Conservation (phyloP, 2,329 filamentous ascomycete genomes). For the Magnaporthiopsis incrustans region DNA sequence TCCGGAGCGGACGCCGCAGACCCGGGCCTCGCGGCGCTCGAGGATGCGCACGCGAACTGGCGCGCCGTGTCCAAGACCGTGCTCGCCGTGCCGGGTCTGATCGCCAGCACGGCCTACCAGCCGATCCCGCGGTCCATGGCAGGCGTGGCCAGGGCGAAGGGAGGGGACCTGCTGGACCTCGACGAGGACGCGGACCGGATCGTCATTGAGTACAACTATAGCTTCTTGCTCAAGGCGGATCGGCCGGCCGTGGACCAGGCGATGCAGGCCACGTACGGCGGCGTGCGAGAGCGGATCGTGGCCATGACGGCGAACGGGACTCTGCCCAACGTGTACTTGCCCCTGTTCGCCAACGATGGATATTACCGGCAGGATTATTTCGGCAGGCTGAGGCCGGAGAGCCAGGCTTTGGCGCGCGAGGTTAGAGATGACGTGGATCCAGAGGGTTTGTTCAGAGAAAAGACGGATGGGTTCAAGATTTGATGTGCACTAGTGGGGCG, state of each 20-base stretch:
- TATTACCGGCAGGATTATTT: slow-evolving; percentile 35
- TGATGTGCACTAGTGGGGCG: no score
- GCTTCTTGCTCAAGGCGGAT: slow-evolving; percentile 23
- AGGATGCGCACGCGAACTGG: slow-evolving; percentile 16
- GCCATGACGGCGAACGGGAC: slow-evolving; percentile 24
- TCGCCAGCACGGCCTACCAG: slow-evolving; percentile 18
- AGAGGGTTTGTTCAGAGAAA: slow-evolving; percentile 26
- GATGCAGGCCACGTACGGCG: slow-evolving; percentile 28
- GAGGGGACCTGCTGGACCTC: slow-evolving; percentile 30
- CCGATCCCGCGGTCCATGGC: slow-evolving; percentile 28
- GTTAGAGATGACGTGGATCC: slow-evolving; percentile 30
- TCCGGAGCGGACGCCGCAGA: not conserved
- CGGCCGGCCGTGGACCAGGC: slow-evolving; percentile 23
- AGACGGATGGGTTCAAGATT: slow-evolving; percentile 33
- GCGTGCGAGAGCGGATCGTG: slow-evolving; percentile 21
- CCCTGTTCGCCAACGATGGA: slow-evolving; percentile 35
- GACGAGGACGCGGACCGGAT: slow-evolving; percentile 31
- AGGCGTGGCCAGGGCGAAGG: slow-evolving; percentile 20
- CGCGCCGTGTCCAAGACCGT: slow-evolving; percentile 8
- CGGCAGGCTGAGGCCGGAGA: slow-evolving; percentile 27
- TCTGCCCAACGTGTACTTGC: slow-evolving; percentile 28
- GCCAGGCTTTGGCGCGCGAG: slow-evolving; percentile 22
- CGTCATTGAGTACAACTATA: slow-evolving; percentile 35
- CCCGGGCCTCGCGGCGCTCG: slow-evolving; percentile 9
- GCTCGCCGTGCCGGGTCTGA: slow-evolving; percentile 10